Evolutionary conservation across 2,329 filamentous ascomycete species (phyloP).

Genomic region (Venturia effusa): DNA sequence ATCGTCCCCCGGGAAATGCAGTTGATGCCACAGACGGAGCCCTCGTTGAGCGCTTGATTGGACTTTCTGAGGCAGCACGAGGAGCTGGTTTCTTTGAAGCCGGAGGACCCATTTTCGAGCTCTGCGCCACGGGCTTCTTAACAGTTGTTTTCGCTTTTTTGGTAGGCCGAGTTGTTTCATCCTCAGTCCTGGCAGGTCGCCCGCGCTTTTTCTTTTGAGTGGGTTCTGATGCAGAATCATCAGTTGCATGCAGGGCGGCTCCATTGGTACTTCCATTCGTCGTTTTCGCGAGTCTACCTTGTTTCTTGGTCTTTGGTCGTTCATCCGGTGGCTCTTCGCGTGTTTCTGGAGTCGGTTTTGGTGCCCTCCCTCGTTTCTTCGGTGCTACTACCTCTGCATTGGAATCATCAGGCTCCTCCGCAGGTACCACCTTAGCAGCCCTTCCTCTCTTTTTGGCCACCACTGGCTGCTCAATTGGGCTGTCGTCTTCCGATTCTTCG

Average conservation of each 20-base stretch:
- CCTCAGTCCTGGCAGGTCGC: conserved; percentile 18
- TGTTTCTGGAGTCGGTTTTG: background rate
- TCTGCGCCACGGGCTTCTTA: conserved; percentile 2
- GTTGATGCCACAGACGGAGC: background rate
- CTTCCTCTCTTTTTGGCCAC: background rate
- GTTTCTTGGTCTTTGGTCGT: background rate
- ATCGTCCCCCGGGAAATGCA: conserved; percentile 17
- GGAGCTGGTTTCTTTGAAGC: conserved; percentile 2
- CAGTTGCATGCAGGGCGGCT: background rate
- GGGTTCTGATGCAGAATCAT: background rate
- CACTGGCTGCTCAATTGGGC: background rate
- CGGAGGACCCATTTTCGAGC: conserved; percentile 13
- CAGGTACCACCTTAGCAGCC: background rate
- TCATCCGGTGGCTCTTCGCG: background rate
- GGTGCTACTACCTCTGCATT: background rate
- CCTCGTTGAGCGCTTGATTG: conserved; percentile 6
- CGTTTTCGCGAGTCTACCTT: background rate
- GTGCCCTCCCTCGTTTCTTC: background rate
- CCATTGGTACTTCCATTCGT: background rate
- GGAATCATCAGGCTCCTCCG: background rate
- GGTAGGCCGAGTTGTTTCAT: conserved; percentile 14
- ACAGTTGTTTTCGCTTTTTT: conserved; percentile 10
- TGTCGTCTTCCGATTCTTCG: background rate
- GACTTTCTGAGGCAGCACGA: background rate
- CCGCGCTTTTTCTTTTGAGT: conserved; percentile 13